Percentiles rank a stretch among this genome's conserved stretches.
These are phyloP conservation scores for Umbelopsis isabellina DNA, from an alignment of 192 early-diverging fungal genomes.

Conservation along the genomic window DNA sequence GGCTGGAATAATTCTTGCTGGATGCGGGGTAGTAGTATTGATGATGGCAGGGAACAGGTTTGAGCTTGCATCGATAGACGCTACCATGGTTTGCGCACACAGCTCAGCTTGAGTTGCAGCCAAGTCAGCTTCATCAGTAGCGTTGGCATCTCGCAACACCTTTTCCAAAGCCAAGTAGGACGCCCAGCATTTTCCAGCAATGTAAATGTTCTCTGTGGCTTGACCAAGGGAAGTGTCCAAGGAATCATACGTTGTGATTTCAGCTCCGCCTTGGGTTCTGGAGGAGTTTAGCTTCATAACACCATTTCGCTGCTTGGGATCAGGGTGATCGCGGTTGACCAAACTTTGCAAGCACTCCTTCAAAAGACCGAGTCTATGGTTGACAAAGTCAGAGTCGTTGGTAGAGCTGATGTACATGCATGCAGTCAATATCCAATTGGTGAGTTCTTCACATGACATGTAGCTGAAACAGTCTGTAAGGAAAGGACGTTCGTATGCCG, in stretches of 20 bases:
- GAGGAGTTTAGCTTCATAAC: constrained; percentile 22
- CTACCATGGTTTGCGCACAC: constrained; percentile 18
- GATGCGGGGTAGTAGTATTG: constrained; percentile 2
- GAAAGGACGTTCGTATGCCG: constrained; percentile 22
- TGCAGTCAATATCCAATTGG: constrained; percentile 32
- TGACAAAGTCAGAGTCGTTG: constrained; percentile 20
- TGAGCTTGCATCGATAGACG: background rate
- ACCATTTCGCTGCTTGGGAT: constrained; percentile 14
- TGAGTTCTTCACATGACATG: constrained; percentile 30
- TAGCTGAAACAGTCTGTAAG: constrained; percentile 30
- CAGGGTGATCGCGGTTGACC: constrained; percentile 28
- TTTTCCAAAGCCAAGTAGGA: constrained; percentile 26
- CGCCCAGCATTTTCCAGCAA: constrained; percentile 31
- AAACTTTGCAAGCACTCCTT: constrained; percentile 27
- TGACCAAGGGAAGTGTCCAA: constrained; percentile 27
- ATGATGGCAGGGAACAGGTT: constrained; percentile 23
- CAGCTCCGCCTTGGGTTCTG: constrained; percentile 28
- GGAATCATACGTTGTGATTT: constrained; percentile 32
- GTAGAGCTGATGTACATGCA: constrained; percentile 16
- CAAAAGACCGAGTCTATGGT: constrained; percentile 11
- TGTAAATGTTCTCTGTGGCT: constrained; percentile 24
- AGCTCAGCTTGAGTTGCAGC: constrained; percentile 19
- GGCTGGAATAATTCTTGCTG: constrained; percentile 29
- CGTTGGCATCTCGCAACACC: constrained; percentile 11
- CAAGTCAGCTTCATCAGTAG: background rate